Evolutionary conservation across 1,284 basidiomycete species (phyloP), one percentile per base, ranked within the genome.

Genomic region (Boletus holoroseus): DNA sequence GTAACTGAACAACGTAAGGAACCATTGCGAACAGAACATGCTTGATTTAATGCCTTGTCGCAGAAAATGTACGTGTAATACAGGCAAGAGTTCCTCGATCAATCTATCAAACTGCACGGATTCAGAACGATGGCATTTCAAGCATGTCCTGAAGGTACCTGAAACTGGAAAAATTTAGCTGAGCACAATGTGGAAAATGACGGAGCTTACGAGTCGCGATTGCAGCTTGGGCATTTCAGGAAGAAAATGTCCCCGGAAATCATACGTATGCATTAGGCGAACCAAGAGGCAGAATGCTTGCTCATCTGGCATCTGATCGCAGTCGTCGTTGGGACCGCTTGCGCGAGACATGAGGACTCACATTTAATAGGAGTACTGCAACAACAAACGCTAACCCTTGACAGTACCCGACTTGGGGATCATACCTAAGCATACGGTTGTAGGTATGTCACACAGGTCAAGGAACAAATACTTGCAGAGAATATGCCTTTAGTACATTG

Each of bases 171-270:
- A 51, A 42, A 8, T 43, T 59, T 32, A 57, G 47, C 28, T 18
- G 54, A 47, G 24, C 24, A 20, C 20, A 39, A 44, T 7, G 54
- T 34, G 36, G 38, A 44, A 35, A 24, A 22, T 16, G 31, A 31
- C 35, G 48, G 16, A 22, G 64, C 83, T 73, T 63, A 88, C 85
- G 51, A 99, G 76, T 15, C 95, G 88, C 38, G 95, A 73, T 67
- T 98, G 96, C 4, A 99, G 70, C 53, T 93, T 94, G 0, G 95
- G 95, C 95, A 99, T 99, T 62, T 99, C 94, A 6, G 95, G 94
- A 13, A 96, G 77, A 71, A 94, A 99, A 70, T 98, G 95, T 0
- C 94, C 93, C 43, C 95, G 83, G 3, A 99, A 76, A 66, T 95
- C 94, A 68, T 99, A 99, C 4, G 91, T 88, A 58, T 96, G 80